These are phyloP conservation scores for Sarocladium strictum DNA, from an alignment of 2,329 filamentous ascomycete genomes.

Conservation along the genomic window DNA sequence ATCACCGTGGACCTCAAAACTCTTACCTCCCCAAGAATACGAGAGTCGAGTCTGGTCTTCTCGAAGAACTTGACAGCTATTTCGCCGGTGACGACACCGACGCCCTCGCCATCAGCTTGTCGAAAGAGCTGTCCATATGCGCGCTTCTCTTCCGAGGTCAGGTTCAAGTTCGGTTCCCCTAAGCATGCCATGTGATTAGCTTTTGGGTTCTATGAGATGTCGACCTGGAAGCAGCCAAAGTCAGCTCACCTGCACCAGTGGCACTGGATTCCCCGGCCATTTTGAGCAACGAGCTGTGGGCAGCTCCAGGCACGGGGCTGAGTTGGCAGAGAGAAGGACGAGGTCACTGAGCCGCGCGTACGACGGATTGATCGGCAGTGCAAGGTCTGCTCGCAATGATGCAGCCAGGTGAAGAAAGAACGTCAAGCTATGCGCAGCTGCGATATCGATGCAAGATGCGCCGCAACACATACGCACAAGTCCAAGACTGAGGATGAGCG, in stretches of 20 bases:
- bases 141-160: constrained; percentile 87
- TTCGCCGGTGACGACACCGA: constrained; percentile 93
- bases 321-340: background rate
- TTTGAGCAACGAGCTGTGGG: background rate
- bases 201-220: background rate
- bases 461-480: background rate
- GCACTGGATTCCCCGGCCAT: constrained; percentile 8
- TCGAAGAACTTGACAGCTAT: constrained; percentile 97
- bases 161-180: constrained; percentile 69
- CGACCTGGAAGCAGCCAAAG: background rate
- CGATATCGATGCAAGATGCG: background rate
- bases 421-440: background rate
- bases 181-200: background rate
- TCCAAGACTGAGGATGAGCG: background rate
- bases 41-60: constrained; percentile 82
- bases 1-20: constrained; percentile 2
- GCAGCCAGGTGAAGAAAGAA: background rate
- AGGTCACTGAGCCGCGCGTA: constrained; percentile 3
- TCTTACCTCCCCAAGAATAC: constrained; percentile 74
- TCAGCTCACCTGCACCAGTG: background rate
- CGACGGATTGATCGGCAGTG: background rate
- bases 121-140: constrained; percentile 90
- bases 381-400: background rate
- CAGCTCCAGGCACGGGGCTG: background rate
- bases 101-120: constrained; percentile 83